Evolutionary conservation across 2,329 filamentous ascomycete genomes (phyloP).

Genomic region (Diaporthe nobilis): DNA sequence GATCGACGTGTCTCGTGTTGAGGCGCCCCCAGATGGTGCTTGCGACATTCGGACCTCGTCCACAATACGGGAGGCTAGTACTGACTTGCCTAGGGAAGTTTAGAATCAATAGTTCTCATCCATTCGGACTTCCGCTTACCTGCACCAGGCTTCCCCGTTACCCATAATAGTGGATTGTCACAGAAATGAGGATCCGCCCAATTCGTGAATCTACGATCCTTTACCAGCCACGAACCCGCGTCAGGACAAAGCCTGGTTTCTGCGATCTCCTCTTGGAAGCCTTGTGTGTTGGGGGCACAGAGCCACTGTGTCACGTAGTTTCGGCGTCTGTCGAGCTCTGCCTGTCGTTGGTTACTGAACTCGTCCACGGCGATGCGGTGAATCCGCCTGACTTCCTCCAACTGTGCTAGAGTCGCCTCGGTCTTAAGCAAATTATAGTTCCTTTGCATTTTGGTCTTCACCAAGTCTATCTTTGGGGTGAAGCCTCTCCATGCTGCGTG

Average conservation of each 20-base stretch:
- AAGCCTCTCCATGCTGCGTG: neutral
- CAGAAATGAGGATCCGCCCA: neutral
- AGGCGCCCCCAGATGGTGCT: neutral
- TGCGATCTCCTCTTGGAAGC: neutral
- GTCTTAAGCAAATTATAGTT: neutral
- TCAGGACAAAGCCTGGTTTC: neutral
- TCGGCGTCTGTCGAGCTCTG: neutral
- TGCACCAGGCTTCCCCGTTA: neutral
- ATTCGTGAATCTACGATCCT: neutral
- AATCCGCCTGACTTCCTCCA: neutral
- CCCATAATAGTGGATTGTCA: neutral
- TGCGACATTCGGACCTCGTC: neutral
- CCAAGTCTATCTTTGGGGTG: neutral
- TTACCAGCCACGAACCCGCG: neutral
- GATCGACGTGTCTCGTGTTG: neutral
- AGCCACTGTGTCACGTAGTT: neutral
- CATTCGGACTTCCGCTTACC: neutral
- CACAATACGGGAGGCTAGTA: neutral
- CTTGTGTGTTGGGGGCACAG: neutral
- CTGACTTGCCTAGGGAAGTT: neutral
- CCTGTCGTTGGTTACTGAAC: neutral
- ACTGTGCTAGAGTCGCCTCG: neutral
- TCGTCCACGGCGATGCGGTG: conserved; percentile 1
- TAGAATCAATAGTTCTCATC: neutral
- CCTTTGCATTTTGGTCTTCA: conserved; percentile 3